Percentiles rank a stretch among this genome's conserved stretches.
phyloP scores from a whole-genome alignment of 306 rosid species.

The Quercus parvula region DNA sequence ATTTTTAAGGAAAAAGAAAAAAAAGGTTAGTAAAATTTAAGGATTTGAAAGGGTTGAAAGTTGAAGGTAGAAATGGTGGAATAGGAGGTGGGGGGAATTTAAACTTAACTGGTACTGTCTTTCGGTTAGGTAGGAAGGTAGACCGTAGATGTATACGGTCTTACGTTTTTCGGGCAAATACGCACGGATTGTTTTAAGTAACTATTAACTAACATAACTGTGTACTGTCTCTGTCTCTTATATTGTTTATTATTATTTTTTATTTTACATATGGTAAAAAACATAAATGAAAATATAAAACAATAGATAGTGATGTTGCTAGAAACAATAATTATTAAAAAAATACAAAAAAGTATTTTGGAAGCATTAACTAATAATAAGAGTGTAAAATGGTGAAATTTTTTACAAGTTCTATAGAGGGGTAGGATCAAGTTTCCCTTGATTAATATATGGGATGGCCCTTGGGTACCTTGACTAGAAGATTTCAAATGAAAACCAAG shows the following conservation, averaged over 20 bases:
- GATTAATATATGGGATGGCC: too few species aligned
- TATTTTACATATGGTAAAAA: background rate
- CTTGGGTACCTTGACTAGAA: too few species aligned
- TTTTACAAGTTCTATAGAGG: too few species aligned
- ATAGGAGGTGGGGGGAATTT: background rate
- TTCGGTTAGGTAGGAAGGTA: background rate
- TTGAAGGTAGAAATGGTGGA: background rate
- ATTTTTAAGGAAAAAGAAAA: too few species aligned
- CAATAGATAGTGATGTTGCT: background rate
- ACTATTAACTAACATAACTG: background rate
- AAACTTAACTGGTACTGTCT: too few species aligned
- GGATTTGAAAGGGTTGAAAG: background rate
- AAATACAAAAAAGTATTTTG: too few species aligned
- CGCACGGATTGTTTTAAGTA: background rate
- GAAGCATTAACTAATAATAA: too few species aligned
- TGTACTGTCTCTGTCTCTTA: background rate
- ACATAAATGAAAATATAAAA: background rate
- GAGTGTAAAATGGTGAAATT: too few species aligned
- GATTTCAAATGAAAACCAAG: too few species aligned
- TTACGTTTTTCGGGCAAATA: conserved; percentile 13
- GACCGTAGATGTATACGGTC: conserved; percentile 2
- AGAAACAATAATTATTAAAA: too few species aligned
- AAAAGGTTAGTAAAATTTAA: background rate
- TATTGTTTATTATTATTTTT: too few species aligned
- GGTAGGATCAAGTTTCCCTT: too few species aligned